phyloP scores from a whole-genome alignment of 257 asterid genomes.

The Striga asiatica region DNA sequence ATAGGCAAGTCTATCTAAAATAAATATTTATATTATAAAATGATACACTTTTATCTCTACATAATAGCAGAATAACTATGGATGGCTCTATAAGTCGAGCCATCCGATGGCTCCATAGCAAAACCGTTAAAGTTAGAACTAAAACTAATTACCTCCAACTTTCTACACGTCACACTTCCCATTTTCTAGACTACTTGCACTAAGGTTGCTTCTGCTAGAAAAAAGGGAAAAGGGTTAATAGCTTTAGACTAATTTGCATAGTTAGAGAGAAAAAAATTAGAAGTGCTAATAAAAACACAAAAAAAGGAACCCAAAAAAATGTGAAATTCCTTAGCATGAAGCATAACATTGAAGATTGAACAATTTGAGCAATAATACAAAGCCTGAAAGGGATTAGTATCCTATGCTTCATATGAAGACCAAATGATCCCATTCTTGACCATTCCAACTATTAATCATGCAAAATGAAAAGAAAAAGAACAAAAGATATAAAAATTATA shows the following conservation, averaged over 20 bases:
- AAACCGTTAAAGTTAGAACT: too few relatives aligned
- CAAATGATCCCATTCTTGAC: conserved; percentile 74
- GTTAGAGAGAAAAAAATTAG: too few relatives aligned
- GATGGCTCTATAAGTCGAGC: too few relatives aligned
- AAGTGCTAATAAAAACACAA: too few relatives aligned
- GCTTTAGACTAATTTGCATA: not conserved
- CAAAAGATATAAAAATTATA: too few relatives aligned
- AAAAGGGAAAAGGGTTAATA: not conserved
- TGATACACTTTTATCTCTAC: too few relatives aligned
- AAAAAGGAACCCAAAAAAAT: not conserved
- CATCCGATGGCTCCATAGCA: too few relatives aligned
- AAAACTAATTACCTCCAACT: too few relatives aligned
- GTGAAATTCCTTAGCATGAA: not conserved
- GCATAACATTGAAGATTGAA: conserved; percentile 19
- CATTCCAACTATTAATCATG: conserved; percentile 65
- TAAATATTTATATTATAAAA: too few relatives aligned
- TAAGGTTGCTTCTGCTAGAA: not conserved
- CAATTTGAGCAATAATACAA: conserved; percentile 33
- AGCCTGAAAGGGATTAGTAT: conserved; percentile 40
- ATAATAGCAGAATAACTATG: too few relatives aligned
- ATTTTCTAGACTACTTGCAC: not conserved
- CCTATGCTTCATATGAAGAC: conserved; percentile 65
- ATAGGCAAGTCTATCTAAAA: too few relatives aligned
- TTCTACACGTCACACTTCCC: not conserved
- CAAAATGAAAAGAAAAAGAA: not conserved